These are phyloP conservation scores for Luffa acutangula DNA, from an alignment of 306 rosid species.

Conservation along the genomic window DNA sequence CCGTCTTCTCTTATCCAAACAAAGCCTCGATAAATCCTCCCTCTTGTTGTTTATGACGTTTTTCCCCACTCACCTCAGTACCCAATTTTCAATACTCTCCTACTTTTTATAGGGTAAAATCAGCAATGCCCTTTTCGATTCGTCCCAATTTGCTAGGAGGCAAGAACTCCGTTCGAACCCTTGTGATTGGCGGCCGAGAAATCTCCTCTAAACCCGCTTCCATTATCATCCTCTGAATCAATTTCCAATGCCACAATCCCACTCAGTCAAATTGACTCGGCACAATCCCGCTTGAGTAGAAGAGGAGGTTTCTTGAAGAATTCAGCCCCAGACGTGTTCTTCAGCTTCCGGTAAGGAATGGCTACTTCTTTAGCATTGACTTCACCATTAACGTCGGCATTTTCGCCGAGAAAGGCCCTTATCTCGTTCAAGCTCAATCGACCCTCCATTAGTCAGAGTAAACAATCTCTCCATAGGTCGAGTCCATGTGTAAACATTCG, in stretches of 20 bases:
- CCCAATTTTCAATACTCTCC: not conserved
- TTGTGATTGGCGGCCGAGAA: not conserved
- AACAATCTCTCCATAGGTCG: conserved; percentile 12
- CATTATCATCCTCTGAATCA: not conserved
- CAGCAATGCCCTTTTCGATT: not conserved
- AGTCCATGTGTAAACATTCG: conserved; percentile 14
- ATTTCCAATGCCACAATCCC: not conserved
- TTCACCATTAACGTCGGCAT: conserved; percentile 25
- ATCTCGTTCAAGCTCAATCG: conserved; percentile 14
- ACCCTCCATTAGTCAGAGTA: not conserved
- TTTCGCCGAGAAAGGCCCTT: conserved; percentile 27
- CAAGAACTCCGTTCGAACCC: not conserved
- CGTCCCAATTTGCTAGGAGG: not conserved
- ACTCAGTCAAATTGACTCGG: not conserved
- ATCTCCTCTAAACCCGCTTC: not conserved
- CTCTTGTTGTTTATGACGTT: conserved; percentile 6
- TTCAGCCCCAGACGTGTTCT: not conserved
- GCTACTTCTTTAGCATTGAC: conserved; percentile 22
- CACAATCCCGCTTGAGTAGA: not conserved
- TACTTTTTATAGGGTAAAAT: not conserved
- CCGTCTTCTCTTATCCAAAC: not conserved
- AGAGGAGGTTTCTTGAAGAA: not conserved
- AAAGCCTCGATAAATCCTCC: conserved; percentile 25
- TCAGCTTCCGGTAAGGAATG: conserved; percentile 22
- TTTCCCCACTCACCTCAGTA: not conserved